These are phyloP conservation scores for Moniliella sp. DNA, from an alignment of 1,284 basidiomycete genomes.

Conservation along the genomic window DNA sequence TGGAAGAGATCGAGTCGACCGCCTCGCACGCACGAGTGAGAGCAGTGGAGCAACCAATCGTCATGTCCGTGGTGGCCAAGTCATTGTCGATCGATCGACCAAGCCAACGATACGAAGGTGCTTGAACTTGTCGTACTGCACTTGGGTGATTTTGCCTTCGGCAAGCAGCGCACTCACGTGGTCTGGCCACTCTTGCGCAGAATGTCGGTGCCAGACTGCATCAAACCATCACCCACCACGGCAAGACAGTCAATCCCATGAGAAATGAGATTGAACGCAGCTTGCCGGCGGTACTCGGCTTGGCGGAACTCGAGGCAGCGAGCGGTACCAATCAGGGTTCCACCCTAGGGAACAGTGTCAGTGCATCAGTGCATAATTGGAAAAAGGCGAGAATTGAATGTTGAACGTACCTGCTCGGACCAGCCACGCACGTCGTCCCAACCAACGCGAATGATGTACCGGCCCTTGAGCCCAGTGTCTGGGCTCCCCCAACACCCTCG, in stretches of 20 bases:
- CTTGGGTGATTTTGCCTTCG: slow-evolving; percentile 52
- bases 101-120: slow-evolving; percentile 89
- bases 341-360: too few relatives aligned
- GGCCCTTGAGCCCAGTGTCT: slow-evolving; percentile 48
- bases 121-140: slow-evolving; percentile 49
- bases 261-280: slow-evolving; percentile 72
- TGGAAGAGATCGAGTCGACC: slow-evolving; percentile 92
- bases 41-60: slow-evolving; percentile 85
- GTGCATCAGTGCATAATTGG: too few relatives aligned
- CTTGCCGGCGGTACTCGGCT: slow-evolving; percentile 59
- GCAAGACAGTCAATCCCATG: slow-evolving; percentile 90
- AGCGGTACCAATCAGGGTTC: slow-evolving; percentile 85
- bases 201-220: slow-evolving; percentile 78
- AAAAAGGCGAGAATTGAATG: too few relatives aligned
- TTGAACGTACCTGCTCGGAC: too few relatives aligned
- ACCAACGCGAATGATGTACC: slow-evolving; percentile 83
- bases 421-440: slow-evolving; percentile 96
- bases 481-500: slow-evolving; percentile 66
- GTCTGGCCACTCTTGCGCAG: slow-evolving; percentile 79
- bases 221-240: slow-evolving; percentile 90
- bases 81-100: slow-evolving; percentile 95
- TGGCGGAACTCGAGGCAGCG: slow-evolving; percentile 71
- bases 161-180: slow-evolving; percentile 52
- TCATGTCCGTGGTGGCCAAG: slow-evolving; percentile 90
- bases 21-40: slow-evolving; percentile 88